phyloP scores from a whole-genome alignment of 208 protist species.

The Trichomonas vaginalis region DNA sequence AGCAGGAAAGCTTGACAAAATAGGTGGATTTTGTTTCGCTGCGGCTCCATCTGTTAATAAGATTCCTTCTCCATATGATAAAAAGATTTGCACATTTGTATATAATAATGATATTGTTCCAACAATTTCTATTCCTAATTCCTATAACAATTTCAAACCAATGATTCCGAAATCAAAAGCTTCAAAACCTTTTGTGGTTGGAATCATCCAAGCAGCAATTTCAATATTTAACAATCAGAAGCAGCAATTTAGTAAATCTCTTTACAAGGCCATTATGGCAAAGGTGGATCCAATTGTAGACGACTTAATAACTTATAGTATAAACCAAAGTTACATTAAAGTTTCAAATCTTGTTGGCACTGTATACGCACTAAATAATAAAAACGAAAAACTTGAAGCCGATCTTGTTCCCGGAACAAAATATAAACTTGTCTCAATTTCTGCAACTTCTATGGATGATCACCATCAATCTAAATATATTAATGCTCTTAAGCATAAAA shows the following conservation, averaged over 20 bases:
- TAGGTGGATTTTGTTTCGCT: neutral
- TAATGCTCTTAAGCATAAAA: neutral
- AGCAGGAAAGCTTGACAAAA: neutral
- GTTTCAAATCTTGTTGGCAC: neutral
- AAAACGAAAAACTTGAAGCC: neutral
- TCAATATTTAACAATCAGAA: neutral
- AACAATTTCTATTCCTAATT: neutral
- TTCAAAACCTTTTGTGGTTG: neutral
- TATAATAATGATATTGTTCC: neutral
- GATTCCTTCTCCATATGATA: neutral
- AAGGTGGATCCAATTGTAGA: neutral
- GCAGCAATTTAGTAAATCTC: neutral
- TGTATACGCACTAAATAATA: neutral
- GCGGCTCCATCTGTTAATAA: neutral
- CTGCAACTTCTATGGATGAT: neutral
- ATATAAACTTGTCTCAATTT: neutral
- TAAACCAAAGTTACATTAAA: neutral
- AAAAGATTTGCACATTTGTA: neutral
- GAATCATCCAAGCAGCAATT: neutral
- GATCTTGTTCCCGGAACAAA: neutral
- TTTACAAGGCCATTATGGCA: neutral
- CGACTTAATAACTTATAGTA: neutral
- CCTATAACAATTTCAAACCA: neutral
- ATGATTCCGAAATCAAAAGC: neutral
- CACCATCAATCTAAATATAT: neutral